phyloP scores from a whole-genome alignment of 768 basidiomycete genomes.

The Psilocybe tampanensis region DNA sequence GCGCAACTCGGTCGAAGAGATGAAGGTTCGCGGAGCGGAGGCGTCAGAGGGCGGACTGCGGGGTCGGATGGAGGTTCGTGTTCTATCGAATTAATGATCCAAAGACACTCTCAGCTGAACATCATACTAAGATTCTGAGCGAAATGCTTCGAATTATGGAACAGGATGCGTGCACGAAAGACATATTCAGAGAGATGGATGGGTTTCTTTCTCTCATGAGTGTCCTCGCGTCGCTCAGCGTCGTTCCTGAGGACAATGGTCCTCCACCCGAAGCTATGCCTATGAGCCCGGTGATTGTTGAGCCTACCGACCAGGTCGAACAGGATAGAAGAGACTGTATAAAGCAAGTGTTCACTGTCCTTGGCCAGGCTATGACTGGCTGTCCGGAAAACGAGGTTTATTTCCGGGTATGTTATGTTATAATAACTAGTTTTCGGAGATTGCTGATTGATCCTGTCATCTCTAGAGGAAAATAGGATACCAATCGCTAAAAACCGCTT shows the following conservation, averaged over 20 bases:
- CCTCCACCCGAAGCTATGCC: not conserved
- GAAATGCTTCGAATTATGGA: slow-evolving; percentile 72
- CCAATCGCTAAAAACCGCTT: slow-evolving; percentile 59
- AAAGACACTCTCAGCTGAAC: not conserved
- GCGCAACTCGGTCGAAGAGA: slow-evolving; percentile 66
- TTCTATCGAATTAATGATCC: not conserved
- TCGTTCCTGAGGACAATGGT: slow-evolving; percentile 2
- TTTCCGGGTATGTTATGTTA: slow-evolving; percentile 57
- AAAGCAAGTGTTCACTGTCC: slow-evolving; percentile 62
- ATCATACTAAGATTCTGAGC: slow-evolving; percentile 50
- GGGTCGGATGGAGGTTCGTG: slow-evolving; percentile 55
- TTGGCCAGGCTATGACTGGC: slow-evolving; percentile 63
- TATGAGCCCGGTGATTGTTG: not conserved
- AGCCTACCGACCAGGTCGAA: not conserved
- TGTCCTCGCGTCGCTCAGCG: slow-evolving; percentile 63
- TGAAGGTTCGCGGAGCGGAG: slow-evolving; percentile 55
- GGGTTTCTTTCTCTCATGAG: slow-evolving; percentile 79
- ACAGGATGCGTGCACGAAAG: slow-evolving; percentile 66
- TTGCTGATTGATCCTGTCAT: not conserved
- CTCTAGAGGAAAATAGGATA: slow-evolving; percentile 64
- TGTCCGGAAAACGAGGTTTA: slow-evolving; percentile 59
- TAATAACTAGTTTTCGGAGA: not conserved
- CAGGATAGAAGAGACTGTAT: slow-evolving; percentile 39
- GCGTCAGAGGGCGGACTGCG: slow-evolving; percentile 30
- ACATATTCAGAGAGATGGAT: slow-evolving; percentile 80